A percentile compares a stretch with the other conserved stretches of the same genome.
These are phyloP conservation scores for Suhomyces canberraensis DNA, from an alignment of 805 yeast species.

Conservation along the genomic window DNA sequence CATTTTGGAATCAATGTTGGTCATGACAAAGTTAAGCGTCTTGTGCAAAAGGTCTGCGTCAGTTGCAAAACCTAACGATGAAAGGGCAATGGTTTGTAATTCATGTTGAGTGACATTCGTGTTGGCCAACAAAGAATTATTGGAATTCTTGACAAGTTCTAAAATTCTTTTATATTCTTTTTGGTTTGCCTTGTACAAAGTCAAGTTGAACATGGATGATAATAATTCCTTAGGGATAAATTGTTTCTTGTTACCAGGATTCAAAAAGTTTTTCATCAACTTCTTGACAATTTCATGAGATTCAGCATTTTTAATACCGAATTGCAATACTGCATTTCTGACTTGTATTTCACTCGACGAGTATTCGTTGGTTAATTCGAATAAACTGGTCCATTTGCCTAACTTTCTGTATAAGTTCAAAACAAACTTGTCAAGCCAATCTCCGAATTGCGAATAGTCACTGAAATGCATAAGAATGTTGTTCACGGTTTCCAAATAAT, in stretches of 20 bases:
- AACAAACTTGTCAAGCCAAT: conserved; percentile 19
- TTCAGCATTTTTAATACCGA: conserved; percentile 30
- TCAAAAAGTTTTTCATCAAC: conserved; percentile 44
- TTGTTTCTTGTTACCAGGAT: conserved; percentile 47
- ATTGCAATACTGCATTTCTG: conserved; percentile 41
- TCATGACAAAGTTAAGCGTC: conserved; percentile 53
- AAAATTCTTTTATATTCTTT: conserved; percentile 61
- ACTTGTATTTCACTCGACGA: conserved; percentile 40
- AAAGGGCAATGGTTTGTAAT: conserved; percentile 54
- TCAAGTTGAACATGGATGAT: conserved; percentile 41
- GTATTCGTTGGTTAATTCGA: conserved; percentile 8
- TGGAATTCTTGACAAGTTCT: conserved; percentile 50
- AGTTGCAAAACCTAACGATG: conserved; percentile 50
- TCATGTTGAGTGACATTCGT: conserved; percentile 32
- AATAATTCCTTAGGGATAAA: conserved; percentile 51
- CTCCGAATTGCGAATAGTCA: conserved; percentile 19
- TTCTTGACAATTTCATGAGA: conserved; percentile 32
- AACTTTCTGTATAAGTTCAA: conserved; percentile 19
- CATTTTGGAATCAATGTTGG: conserved; percentile 52
- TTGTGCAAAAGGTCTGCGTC: conserved; percentile 47
- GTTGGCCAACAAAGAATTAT: conserved; percentile 40
- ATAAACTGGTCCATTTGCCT: conserved; percentile 25
- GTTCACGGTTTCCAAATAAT: conserved; percentile 30
- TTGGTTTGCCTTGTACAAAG: conserved; percentile 34
- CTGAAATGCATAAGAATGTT: conserved; percentile 30